Conservation (phyloP, 768 basidiomycete genomes). For the Termitomyces sp. region DNA sequence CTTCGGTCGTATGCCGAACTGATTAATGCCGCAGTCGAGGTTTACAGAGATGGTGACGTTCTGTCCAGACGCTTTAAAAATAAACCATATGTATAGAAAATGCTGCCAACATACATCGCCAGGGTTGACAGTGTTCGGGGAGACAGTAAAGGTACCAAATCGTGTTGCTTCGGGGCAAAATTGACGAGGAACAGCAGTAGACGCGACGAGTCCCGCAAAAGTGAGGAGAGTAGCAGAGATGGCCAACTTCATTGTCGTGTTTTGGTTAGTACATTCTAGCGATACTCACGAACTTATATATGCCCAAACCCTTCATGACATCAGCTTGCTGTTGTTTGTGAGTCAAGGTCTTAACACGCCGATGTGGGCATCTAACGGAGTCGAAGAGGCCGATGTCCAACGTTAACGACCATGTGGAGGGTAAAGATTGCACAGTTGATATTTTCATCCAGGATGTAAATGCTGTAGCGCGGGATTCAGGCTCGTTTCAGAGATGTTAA, state of each 20-base stretch:
- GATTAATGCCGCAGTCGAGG: slow-evolving; percentile 3
- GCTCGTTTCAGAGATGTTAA: no score
- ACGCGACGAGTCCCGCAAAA: slow-evolving; percentile 6
- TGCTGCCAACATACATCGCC: slow-evolving; percentile 9
- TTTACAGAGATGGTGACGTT: slow-evolving; percentile 3
- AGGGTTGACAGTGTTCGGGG: slow-evolving; percentile 7
- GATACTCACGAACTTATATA: background rate
- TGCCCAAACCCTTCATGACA: background rate
- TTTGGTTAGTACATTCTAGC: background rate
- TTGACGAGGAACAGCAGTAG: slow-evolving; percentile 1
- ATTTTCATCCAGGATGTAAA: no score
- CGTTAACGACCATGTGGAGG: no score
- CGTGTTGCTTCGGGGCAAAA: slow-evolving; percentile 7
- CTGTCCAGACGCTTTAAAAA: background rate
- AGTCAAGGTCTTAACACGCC: background rate
- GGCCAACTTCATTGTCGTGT: slow-evolving; percentile 10
- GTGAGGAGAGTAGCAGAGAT: slow-evolving; percentile 7
- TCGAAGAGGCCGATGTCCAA: background rate
- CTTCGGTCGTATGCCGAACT: slow-evolving; percentile 6
- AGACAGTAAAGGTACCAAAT: slow-evolving; percentile 6
- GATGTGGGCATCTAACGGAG: background rate
- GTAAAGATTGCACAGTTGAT: no score
- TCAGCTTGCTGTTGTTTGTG: background rate
- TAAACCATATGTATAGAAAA: background rate
- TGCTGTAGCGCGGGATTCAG: no score